Percentiles rank a stretch among this genome's conserved stretches.
These are phyloP conservation scores for Leccinum fuscescens DNA, from an alignment of 1,284 basidiomycete genomes.

Conservation along the genomic window DNA sequence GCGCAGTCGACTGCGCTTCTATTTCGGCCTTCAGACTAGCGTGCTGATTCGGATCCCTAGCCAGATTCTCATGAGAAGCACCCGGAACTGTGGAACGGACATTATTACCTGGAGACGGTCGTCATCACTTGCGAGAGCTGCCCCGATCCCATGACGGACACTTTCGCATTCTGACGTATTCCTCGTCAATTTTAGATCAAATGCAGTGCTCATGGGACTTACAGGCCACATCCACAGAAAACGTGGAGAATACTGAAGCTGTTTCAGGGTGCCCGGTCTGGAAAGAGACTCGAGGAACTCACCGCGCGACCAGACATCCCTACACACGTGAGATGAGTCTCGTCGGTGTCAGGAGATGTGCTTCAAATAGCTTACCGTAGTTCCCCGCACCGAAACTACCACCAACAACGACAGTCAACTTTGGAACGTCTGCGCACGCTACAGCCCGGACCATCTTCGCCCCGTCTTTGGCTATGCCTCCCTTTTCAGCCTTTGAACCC, in stretches of 20 bases:
- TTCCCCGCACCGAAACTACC: constrained; percentile 95
- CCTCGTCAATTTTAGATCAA: constrained; percentile 10
- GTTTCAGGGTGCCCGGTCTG: constrained; percentile 8
- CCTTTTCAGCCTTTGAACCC: constrained; percentile 88
- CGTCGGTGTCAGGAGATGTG: background rate
- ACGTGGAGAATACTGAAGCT: constrained; percentile 77
- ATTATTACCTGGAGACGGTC: constrained; percentile 74
- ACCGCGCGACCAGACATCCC: constrained; percentile 89
- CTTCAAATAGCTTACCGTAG: constrained; percentile 57
- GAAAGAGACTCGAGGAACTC: constrained; percentile 31
- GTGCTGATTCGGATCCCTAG: constrained; percentile 75
- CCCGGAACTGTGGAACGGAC: background rate
- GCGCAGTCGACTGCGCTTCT: constrained; percentile 81
- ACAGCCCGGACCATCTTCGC: constrained; percentile 98
- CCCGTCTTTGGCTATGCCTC: constrained; percentile 96
- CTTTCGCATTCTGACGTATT: constrained; percentile 74
- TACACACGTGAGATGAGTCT: constrained; percentile 31
- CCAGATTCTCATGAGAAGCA: constrained; percentile 3
- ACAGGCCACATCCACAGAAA: constrained; percentile 99
- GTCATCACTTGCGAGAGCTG: constrained; percentile 93
- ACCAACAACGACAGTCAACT: constrained; percentile 92
- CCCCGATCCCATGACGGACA: constrained; percentile 95
- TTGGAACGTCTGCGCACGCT: constrained; percentile 91
- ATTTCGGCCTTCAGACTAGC: constrained; percentile 75
- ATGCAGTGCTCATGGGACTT: constrained; percentile 32